Base-by-base conservation (phyloP, 1,284 basidiomycete species). In the Clitocybe nebularis region DNA sequence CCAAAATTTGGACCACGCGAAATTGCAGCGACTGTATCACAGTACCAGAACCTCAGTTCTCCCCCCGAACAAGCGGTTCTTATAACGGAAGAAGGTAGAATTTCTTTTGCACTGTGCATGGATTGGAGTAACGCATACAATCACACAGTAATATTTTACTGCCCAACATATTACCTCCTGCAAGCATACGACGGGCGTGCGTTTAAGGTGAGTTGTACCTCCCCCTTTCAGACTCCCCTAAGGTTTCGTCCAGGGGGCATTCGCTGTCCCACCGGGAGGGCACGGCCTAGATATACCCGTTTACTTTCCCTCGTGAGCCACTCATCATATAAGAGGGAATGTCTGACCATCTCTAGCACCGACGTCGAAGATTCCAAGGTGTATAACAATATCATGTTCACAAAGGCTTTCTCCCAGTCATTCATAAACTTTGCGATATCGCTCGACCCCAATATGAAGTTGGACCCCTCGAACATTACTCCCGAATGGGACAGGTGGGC, bases 21-120 rank as follows among this genome's bases (percentile, higher is more conserved):
- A 23, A 55, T 62, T 0, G 37, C 56, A 1, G 44, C 36, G 3
- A 64, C 58, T 5, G 51, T 57, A 1, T 41, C 52, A 14, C 42
- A 56, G 17, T 71, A 72, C 46, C 48, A 49, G 11, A 49, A 53
- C 4, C 29, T 63, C 5, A 64, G 64, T 6, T 53, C 56, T 14
- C 61, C 56, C 5, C 44, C 61, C 19, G 56, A 60, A 32, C 68
- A 70, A 41, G 65, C 56, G 0, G 55, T 52, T 22, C 57, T 54
- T 2, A 64, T 73, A 10, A 67, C 69, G 59, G 64, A 68, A 5
- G 72, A 76, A 63, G 57, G 72, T 73, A 39, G 58, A 13, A 4
- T 20, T 22, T 39, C 20, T 11, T 4, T 41, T 41, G 13, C 21
- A 17, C 9, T 19, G 8, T 21, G 14, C 21, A 25, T 24, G 16